Base-by-base conservation (phyloP, 1,284 basidiomycete genomes). In the Ceratobasidium sp. region DNA sequence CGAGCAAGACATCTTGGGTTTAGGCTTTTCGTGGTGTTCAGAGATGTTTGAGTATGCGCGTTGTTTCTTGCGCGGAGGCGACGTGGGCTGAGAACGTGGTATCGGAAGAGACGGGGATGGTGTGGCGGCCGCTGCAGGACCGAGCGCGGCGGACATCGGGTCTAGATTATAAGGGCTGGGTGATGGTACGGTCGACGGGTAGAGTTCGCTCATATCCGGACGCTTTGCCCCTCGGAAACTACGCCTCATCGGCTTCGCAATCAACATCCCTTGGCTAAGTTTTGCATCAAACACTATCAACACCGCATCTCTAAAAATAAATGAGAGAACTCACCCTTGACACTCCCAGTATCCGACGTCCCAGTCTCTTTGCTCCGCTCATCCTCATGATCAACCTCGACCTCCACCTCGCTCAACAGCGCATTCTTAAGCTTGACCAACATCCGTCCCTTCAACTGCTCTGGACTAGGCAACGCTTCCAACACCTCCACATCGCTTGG, bases 401-500 rank as follows among this genome's bases (percentile, higher is more conserved):
- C 17, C 87, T 87, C 11, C 85, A 87, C 69, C 58, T 88, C 87
- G 49, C 65, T 77, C 54, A 86, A 77, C 10, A 79, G 79, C 37
- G 84, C 51, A 13, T 83, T 84, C 79, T 85, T 85, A 76, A 91
- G 93, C 88, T 99, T 99, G 80, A 99, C 85, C 68, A 99, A 81
- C 49, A 99, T 89, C 79, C 90, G 90, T 13, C 91, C 90, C 82
- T 90, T 92, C 67, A 99, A 87, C 42, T 93, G 89, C 77, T 96
- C 92, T 0, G 98, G 98, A 81, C 94, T 97, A 0, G 97, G 98
- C 53, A 99, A 82, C 35, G 82, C 82, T 0, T 87, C 86, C 28
- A 92, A 84, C 42, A 76, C 77, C 42, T 67, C 61, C 23, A 63
- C 37, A 33, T 85, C 84, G 6, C 85, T 86, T 33, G 37, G 68